phyloP scores from a whole-genome alignment of 2,329 filamentous ascomycete species.

The Thielaviopsis punctulata region DNA sequence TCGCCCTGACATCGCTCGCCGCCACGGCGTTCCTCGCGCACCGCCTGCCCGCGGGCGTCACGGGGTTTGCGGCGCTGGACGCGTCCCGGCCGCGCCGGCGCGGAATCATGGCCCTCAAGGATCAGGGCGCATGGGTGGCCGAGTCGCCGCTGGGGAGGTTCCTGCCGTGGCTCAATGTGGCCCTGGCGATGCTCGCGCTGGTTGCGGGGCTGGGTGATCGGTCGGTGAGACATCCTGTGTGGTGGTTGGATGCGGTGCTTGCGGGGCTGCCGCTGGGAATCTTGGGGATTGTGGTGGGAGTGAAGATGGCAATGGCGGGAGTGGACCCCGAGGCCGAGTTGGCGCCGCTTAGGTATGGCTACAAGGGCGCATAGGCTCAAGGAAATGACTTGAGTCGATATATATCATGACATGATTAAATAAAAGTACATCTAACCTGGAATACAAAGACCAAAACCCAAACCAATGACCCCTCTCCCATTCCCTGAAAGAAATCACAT shows the following conservation, averaged over 20 bases:
- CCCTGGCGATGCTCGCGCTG: conserved; percentile 34
- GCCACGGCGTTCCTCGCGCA: conserved; percentile 45
- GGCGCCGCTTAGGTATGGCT: conserved; percentile 42
- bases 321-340: conserved; percentile 53
- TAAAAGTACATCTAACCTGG: background rate
- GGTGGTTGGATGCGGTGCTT: conserved; percentile 26
- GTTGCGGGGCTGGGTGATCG: conserved; percentile 26
- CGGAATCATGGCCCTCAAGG: conserved; percentile 9
- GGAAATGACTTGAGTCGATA: background rate
- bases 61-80: conserved; percentile 35
- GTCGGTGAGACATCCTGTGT: conserved; percentile 18
- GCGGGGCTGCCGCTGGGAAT: conserved; percentile 38
- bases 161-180: conserved; percentile 43
- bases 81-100: conserved; percentile 13
- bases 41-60: conserved; percentile 34
- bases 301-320: conserved; percentile 48
- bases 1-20: conserved; percentile 45
- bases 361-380: conserved; percentile 41
- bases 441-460: background rate
- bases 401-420: background rate
- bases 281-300: conserved; percentile 40
- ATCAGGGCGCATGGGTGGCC: conserved; percentile 1
- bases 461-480: background rate
- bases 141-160: conserved; percentile 35
- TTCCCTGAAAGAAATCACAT: conserved; percentile 22